Evolutionary conservation across 768 basidiomycete genomes (phyloP).

Genomic region (Pleurotus citrinopileatus): DNA sequence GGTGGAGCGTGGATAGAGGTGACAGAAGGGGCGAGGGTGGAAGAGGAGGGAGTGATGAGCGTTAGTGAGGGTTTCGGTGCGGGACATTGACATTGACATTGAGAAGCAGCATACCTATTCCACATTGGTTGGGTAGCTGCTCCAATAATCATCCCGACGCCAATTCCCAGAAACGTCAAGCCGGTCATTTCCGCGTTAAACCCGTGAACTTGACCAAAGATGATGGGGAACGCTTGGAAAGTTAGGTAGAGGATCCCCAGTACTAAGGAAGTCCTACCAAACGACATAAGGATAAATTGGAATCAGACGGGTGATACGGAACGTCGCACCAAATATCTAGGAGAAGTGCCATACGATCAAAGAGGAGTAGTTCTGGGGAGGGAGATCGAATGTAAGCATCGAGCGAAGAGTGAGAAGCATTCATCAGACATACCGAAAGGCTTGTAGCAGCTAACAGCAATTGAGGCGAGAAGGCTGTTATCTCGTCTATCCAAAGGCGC

Average conservation of each 20-base stretch:
- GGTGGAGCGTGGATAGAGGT: not conserved
- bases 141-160: slow-evolving; percentile 51
- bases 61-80: not conserved
- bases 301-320: slow-evolving; percentile 40
- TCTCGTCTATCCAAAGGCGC: slow-evolving; percentile 57
- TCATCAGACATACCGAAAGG: slow-evolving; percentile 61
- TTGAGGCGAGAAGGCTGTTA: slow-evolving; percentile 39
- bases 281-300: slow-evolving; percentile 23
- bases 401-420: not conserved
- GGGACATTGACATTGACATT: not conserved
- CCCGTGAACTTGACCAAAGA: slow-evolving; percentile 42
- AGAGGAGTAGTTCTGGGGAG: slow-evolving; percentile 51
- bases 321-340: slow-evolving; percentile 63
- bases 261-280: slow-evolving; percentile 52
- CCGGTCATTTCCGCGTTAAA: slow-evolving; percentile 53
- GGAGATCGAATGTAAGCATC: not conserved
- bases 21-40: not conserved
- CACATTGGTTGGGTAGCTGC: slow-evolving; percentile 50
- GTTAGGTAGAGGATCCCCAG: slow-evolving; percentile 63
- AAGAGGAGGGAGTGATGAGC: not conserved
- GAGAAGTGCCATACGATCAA: slow-evolving; percentile 72
- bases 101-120: slow-evolving; percentile 43
- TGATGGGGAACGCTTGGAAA: slow-evolving; percentile 60
- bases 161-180: slow-evolving; percentile 60
- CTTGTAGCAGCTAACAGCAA: slow-evolving; percentile 58